Evolutionary conservation across 306 rosid genomes (phyloP).

Genomic region (Lathyrus aphaca): DNA sequence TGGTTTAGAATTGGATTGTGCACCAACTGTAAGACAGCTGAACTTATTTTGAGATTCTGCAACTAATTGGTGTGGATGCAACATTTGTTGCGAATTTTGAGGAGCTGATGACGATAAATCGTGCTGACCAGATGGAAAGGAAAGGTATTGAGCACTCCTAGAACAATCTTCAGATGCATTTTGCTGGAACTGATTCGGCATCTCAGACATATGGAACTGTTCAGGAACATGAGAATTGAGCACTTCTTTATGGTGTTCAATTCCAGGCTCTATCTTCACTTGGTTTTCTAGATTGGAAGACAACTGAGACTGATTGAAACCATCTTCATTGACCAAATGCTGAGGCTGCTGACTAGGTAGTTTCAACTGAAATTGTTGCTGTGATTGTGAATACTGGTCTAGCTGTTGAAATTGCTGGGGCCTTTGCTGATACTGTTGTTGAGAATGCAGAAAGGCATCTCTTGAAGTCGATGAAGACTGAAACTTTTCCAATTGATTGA

Average conservation of each 20-base stretch:
- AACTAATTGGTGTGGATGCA: constrained; percentile 55
- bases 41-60: constrained; percentile 72
- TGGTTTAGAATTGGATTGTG: constrained; percentile 65
- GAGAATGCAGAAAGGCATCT: constrained; percentile 65
- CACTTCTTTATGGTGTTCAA: constrained; percentile 67
- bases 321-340: constrained; percentile 59
- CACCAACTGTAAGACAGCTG: constrained; percentile 66
- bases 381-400: constrained; percentile 60
- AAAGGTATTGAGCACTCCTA: constrained; percentile 59
- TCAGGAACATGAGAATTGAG: constrained; percentile 61
- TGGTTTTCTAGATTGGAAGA: constrained; percentile 60
- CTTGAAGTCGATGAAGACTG: constrained; percentile 67
- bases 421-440: constrained; percentile 67
- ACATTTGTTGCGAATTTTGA: constrained; percentile 68
- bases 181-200: constrained; percentile 79
- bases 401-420: constrained; percentile 77
- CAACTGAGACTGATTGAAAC: constrained; percentile 67
- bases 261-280: constrained; percentile 70
- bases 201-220: constrained; percentile 68
- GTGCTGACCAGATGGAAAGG: constrained; percentile 62
- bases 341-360: constrained; percentile 68
- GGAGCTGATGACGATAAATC: constrained; percentile 58
- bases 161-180: constrained; percentile 58
- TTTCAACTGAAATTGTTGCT: constrained; percentile 63
- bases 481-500: constrained; percentile 72